Conservation (phyloP, 345 rosid species). For the Reutealis trisperma region DNA sequence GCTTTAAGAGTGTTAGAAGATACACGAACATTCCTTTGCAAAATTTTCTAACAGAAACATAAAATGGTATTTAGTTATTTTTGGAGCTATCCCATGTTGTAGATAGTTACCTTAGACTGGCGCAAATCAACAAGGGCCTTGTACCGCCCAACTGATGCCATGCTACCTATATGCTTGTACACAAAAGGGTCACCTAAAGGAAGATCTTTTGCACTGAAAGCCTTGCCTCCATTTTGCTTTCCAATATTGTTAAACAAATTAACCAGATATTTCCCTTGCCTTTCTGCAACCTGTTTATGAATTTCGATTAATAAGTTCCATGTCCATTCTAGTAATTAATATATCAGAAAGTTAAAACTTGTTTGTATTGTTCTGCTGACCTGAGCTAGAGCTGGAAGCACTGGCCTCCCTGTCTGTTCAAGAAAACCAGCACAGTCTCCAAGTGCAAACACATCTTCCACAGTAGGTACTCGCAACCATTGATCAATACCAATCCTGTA, state of each 20-base stretch:
- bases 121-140: conserved; percentile 75
- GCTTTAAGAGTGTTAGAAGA: neutral
- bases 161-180: conserved; percentile 67
- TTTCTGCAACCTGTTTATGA: conserved; percentile 59
- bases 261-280: conserved; percentile 66
- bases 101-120: conserved; percentile 50
- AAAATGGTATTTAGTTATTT: neutral
- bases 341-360: neutral
- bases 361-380: conserved; percentile 25
- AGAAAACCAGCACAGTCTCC: conserved; percentile 82
- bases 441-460: conserved; percentile 65
- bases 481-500: conserved; percentile 65
- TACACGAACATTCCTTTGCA: too few relatives aligned
- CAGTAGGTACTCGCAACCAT: conserved; percentile 59
- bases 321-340: neutral
- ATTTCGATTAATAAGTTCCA: neutral
- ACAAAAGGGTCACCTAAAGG: conserved; percentile 59
- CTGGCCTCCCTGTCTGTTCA: conserved; percentile 63
- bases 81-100: neutral
- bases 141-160: conserved; percentile 73
- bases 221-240: conserved; percentile 54
- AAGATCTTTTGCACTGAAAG: conserved; percentile 40
- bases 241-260: conserved; percentile 52
- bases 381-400: conserved; percentile 79
- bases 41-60: neutral